Conservation (phyloP, 495 filamentous ascomycete species). For the Aspergillus biplanus region DNA sequence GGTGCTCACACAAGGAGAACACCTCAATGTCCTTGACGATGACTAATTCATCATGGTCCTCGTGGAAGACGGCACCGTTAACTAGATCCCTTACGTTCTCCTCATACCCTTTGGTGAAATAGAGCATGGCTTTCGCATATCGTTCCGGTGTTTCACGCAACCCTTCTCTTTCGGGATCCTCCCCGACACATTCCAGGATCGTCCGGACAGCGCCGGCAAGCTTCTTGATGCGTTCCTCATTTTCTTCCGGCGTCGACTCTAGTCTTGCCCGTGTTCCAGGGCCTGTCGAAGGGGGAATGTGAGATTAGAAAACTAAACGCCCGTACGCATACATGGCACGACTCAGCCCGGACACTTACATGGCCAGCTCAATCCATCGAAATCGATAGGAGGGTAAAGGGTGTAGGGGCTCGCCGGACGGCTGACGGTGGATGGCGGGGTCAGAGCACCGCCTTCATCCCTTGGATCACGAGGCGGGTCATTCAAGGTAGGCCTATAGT, state of each 20-base stretch:
- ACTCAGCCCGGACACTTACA: conserved; percentile 49
- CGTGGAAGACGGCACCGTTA: conserved; percentile 93
- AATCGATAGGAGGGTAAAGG: conserved; percentile 66
- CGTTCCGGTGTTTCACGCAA: conserved; percentile 83
- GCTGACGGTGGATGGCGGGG: conserved; percentile 53
- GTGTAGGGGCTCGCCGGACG: conserved; percentile 64
- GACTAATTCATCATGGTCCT: conserved; percentile 95
- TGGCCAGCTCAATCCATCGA: conserved; percentile 73
- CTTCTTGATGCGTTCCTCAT: conserved; percentile 69
- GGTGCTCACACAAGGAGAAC: conserved; percentile 95
- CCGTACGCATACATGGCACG: not conserved
- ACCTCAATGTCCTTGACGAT: conserved; percentile 98
- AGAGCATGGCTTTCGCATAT: conserved; percentile 96
- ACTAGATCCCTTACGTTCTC: conserved; percentile 93
- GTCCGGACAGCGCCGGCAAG: conserved; percentile 85
- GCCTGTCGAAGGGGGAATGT: conserved; percentile 50
- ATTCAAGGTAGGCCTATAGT: conserved; percentile 48
- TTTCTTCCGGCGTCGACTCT: conserved; percentile 77
- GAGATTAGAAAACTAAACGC: conserved; percentile 14
- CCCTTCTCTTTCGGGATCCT: conserved; percentile 92
- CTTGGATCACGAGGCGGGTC: conserved; percentile 74
- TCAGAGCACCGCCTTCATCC: conserved; percentile 62
- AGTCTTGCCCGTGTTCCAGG: conserved; percentile 77
- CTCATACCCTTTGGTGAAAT: conserved; percentile 98
- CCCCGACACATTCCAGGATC: conserved; percentile 92